A percentile compares a stretch with the other conserved stretches of the same genome.
Conservation (phyloP, 805 yeast species). For the Candida ascalaphidarum region DNA sequence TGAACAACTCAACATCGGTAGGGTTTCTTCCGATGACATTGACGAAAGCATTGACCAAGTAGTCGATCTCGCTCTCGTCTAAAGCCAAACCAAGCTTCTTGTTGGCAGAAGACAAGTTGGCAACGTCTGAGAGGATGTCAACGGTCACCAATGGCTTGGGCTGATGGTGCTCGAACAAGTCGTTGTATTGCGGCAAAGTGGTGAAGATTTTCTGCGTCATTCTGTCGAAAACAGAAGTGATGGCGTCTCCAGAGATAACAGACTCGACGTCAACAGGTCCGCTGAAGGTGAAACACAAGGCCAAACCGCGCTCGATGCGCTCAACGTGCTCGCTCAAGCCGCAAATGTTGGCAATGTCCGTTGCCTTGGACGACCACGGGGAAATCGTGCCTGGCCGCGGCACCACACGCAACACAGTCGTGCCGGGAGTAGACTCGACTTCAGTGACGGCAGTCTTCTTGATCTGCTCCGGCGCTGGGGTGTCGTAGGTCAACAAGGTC, state of each 20-base stretch:
- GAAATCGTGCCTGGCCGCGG: slow-evolving; percentile 97
- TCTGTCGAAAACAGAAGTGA: slow-evolving; percentile 78
- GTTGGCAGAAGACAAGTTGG: slow-evolving; percentile 68
- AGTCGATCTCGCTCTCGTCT: slow-evolving; percentile 88
- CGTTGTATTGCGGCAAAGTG: slow-evolving; percentile 57
- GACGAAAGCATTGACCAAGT: slow-evolving; percentile 76
- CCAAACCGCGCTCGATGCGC: slow-evolving; percentile 87
- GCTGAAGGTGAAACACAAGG: too few species aligned
- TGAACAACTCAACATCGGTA: slow-evolving; percentile 94
- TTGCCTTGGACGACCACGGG: slow-evolving; percentile 99
- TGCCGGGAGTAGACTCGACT: slow-evolving; percentile 19
- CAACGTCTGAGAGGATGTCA: slow-evolving; percentile 49
- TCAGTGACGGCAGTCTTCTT: too few species aligned
- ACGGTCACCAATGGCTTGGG: slow-evolving; percentile 81
- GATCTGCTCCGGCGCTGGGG: slow-evolving; percentile 26
- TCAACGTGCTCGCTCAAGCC: slow-evolving; percentile 66
- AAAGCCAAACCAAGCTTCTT: slow-evolving; percentile 85
- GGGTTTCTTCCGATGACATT: slow-evolving; percentile 77
- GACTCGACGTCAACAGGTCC: slow-evolving; percentile 60
- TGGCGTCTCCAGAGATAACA: slow-evolving; percentile 25
- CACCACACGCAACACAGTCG: slow-evolving; percentile 62
- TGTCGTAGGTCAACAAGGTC: slow-evolving; percentile 66
- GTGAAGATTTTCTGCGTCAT: slow-evolving; percentile 77
- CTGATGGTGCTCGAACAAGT: slow-evolving; percentile 65
- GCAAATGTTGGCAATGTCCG: slow-evolving; percentile 85